Base-by-base conservation (phyloP, 1,284 basidiomycete genomes). In the Leccinum subrobustum region DNA sequence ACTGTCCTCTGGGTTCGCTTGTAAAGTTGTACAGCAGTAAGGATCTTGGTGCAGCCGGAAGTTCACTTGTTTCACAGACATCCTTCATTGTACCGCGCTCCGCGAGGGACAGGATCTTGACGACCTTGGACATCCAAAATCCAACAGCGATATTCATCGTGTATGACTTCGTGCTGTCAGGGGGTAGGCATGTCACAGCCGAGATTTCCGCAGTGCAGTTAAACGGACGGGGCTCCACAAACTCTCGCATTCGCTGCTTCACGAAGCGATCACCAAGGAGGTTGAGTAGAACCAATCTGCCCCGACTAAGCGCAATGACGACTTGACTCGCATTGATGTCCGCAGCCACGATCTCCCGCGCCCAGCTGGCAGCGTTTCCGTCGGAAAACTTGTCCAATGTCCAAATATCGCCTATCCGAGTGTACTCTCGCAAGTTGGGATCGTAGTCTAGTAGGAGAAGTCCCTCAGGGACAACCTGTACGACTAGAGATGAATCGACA, bases 101-200 rank as follows among this genome's bases (percentile, higher is more conserved):
- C 6, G 8, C n/a, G 9, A 88, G 69, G 1, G 76, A 73, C 56
- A 91, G 79, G 54, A 96, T 73, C 58, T 87, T 78, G 42, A 95
- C 81, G 23, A 77, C 70, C 62, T 89, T 86, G 1, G 83, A 82
- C 25, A 80, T 81, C 94, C 96, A 98, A 63, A 92, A 92, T 0
- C 88, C 86, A 23, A 92, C 83, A 0, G 85, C 85, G 16, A 88
- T 75, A 47, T 81, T 68, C 11, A 71, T 71, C 2, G 87, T 73
- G 58, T 77, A 87, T 37, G 73, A 68, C 63, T 82, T 81, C 6
- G 75, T 66, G 0, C 75, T 68, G 62, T 88, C 81, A 37, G 83
- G 67, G 1, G 87, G 86, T 3, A 76, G 69, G 63, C 88, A 86
- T 1, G 87, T 87, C 29, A 92, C 73, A 0, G 87, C 81, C 27